Conservation (phyloP, 2,329 filamentous ascomycete genomes). For the Epichloe bromicola region DNA sequence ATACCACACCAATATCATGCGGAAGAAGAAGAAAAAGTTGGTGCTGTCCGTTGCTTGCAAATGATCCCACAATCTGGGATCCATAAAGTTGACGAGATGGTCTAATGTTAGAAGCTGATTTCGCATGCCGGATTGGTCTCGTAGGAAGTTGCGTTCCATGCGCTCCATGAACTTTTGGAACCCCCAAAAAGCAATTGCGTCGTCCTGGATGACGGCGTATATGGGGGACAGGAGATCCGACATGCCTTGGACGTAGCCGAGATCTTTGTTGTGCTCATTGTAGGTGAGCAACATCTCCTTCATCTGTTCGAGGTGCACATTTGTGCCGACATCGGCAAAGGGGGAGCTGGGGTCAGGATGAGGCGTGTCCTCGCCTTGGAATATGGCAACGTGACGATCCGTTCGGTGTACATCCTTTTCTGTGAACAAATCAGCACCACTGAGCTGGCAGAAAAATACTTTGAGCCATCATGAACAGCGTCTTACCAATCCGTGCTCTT, state of each 20-base stretch:
- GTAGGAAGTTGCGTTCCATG: slow-evolving; percentile 94
- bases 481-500: slow-evolving; percentile 78
- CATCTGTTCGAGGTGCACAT: slow-evolving; percentile 95
- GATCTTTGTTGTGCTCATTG: slow-evolving; percentile 90
- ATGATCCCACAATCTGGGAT: slow-evolving; percentile 85
- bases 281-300: slow-evolving; percentile 99
- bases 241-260: slow-evolving; percentile 98
- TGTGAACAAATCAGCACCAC: slow-evolving; percentile 28
- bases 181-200: slow-evolving; percentile 95
- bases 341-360: slow-evolving; percentile 89
- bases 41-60: slow-evolving; percentile 84
- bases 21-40: slow-evolving; percentile 99
- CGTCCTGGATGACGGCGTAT: slow-evolving; percentile 94
- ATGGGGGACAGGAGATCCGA: slow-evolving; percentile 91
- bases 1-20: slow-evolving; percentile 97
- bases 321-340: slow-evolving; percentile 85
- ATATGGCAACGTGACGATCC: slow-evolving; percentile 87
- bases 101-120: slow-evolving; percentile 82
- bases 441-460: background rate
- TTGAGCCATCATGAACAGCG: background rate
- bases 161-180: slow-evolving; percentile 95
- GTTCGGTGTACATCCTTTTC: slow-evolving; percentile 98
- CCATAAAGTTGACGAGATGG: slow-evolving; percentile 92
- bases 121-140: slow-evolving; percentile 94
- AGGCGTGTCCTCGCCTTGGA: slow-evolving; percentile 89